Evolutionary conservation across 2,329 filamentous ascomycete genomes (phyloP).

Genomic region (Phaeophleospora eucalypticola): DNA sequence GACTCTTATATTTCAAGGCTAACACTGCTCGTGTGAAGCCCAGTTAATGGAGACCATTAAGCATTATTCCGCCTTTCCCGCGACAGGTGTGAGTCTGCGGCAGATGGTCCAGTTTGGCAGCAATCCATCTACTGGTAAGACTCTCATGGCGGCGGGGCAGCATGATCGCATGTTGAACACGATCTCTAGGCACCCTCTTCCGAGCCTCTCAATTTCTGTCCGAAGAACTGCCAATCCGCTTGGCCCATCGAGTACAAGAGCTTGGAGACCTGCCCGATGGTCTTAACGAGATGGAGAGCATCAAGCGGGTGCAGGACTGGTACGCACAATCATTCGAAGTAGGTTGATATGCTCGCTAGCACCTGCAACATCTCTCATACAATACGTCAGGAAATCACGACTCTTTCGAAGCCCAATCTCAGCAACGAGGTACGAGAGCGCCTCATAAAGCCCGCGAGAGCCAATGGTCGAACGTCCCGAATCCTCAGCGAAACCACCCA

Average conservation of each 20-base stretch:
- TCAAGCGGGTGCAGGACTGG: slow-evolving; percentile 93
- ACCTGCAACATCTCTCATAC: slow-evolving; percentile 1
- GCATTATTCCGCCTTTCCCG: slow-evolving; percentile 71
- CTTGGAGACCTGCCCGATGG: slow-evolving; percentile 89
- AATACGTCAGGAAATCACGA: slow-evolving; percentile 75
- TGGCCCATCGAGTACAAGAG: slow-evolving; percentile 95
- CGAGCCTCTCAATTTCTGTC: slow-evolving; percentile 97
- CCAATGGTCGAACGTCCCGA: slow-evolving; percentile 56
- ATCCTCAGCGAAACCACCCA: slow-evolving; percentile 77
- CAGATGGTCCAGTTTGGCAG: slow-evolving; percentile 99
- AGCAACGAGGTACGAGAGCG: slow-evolving; percentile 71
- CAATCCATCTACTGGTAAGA: slow-evolving; percentile 78
- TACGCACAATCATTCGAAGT: slow-evolving; percentile 99
- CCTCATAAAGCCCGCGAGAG: slow-evolving; percentile 64
- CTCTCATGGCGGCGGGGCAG: background rate
- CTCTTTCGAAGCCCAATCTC: slow-evolving; percentile 72
- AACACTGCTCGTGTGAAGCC: slow-evolving; percentile 14
- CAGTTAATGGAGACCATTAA: slow-evolving; percentile 32
- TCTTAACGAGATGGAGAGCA: slow-evolving; percentile 95
- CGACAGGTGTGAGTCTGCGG: slow-evolving; percentile 89
- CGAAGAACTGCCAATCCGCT: slow-evolving; percentile 92
- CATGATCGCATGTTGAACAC: slow-evolving; percentile 2
- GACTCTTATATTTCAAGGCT: no score
- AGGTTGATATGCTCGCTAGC: slow-evolving; percentile 33
- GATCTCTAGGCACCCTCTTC: slow-evolving; percentile 75